Base-by-base conservation (phyloP, 1,284 basidiomycete species). In the Ceratobasidium sp. region DNA sequence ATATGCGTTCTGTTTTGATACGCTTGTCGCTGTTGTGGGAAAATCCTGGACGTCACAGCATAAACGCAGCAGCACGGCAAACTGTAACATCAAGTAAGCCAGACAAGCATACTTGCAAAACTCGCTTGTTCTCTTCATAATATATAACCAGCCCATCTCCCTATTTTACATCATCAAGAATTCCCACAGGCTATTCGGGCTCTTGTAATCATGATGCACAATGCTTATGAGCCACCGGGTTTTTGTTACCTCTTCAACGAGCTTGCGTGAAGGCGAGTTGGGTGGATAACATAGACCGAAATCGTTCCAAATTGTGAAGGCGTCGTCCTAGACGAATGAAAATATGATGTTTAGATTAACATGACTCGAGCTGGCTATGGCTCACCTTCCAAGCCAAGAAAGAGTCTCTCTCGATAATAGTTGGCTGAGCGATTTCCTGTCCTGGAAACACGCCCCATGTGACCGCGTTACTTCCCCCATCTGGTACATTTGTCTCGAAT, bases 391-490 rank as follows among this genome's bases (percentile, higher is more conserved):
- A 97, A 0, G 93, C 89, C 46, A 94, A 80, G 84, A 98, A 98
- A 6, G 94, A 96, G 75, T 93, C 89, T 70, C 86, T 87, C 78
- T 98, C 97, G 65, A 99, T 98, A 77, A 99, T 98, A 0, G 97
- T 99, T 8, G 96, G 94, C 79, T 98, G 97, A 1, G 92, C 88
- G 72, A 99, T 92, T 81, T 99, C 97, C 79, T 96, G 92, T 0
- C 94, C 95, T 3, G 97, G 95, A 82, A 99, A 99, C 9, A 97
- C 92, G 74, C 97, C 97, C 97, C 97, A 99, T 0, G 97, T 99
- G 30, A 99, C 97, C 0, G 96, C 97, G 80, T 98, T 98, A 69
- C 94, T 88, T 9, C 89, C 91, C 43, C 89, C 89, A 36, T 90
- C 87, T 1, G 87, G 85, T 14, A 95, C 88, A 80, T 97, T 98